phyloP scores from a whole-genome alignment of 192 early-diverging fungal genomes.

The Phycomyces nitens region DNA sequence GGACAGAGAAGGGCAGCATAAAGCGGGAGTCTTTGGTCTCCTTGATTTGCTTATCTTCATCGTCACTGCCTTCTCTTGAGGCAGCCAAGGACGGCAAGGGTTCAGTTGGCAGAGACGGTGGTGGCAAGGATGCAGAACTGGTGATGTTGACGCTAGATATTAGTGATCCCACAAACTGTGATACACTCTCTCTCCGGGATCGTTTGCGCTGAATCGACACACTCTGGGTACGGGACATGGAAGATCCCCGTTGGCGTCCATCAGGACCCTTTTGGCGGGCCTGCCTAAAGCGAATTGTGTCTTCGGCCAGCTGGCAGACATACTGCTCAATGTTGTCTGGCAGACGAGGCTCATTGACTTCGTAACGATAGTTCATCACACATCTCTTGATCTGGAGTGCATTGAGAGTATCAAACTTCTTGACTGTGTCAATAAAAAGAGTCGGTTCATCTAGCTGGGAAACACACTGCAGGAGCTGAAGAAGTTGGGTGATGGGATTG shows the following conservation, averaged over 20 bases:
- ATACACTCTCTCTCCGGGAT: constrained; percentile 27
- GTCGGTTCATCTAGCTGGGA: constrained; percentile 66
- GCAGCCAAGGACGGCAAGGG: background rate
- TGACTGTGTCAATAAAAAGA: constrained; percentile 71
- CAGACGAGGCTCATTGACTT: constrained; percentile 76
- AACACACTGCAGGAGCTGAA: constrained; percentile 78
- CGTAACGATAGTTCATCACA: constrained; percentile 82
- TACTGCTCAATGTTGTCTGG: constrained; percentile 75
- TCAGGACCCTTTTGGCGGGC: constrained; percentile 13
- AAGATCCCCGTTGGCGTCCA: constrained; percentile 12
- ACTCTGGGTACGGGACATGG: constrained; percentile 8
- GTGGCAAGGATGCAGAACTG: background rate
- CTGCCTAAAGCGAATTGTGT: constrained; percentile 40
- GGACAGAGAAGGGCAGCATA: constrained; percentile 61
- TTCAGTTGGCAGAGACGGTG: background rate
- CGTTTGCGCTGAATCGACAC: constrained; percentile 4
- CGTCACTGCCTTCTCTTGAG: constrained; percentile 1
- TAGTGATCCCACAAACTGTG: constrained; percentile 33
- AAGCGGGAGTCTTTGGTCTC: constrained; percentile 49
- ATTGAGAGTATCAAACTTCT: constrained; percentile 62
- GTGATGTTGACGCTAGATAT: constrained; percentile 17
- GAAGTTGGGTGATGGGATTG: constrained; percentile 71
- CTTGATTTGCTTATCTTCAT: constrained; percentile 31
- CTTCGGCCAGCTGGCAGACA: constrained; percentile 68
- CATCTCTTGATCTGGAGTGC: constrained; percentile 70